Percentiles rank a stretch among this genome's conserved stretches.
Conservation (phyloP, 768 basidiomycete genomes). For the Agaricus blazei region DNA sequence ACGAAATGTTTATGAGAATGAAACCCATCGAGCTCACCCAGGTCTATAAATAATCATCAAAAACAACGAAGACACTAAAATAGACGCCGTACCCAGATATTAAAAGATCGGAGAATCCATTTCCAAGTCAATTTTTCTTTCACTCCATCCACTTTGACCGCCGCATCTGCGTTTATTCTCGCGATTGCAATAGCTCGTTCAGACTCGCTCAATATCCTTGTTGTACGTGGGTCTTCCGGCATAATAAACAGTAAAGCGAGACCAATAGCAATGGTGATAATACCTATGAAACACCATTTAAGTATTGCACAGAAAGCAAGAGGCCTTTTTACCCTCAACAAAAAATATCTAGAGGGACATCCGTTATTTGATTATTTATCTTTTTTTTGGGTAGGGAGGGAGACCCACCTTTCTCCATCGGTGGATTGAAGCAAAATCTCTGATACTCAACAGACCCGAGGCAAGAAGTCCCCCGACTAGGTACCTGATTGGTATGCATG, state of each 20-base stretch:
- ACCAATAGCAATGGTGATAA: conserved; percentile 24
- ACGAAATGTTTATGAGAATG: conserved; percentile 35
- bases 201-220: conserved; percentile 21
- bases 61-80: neutral
- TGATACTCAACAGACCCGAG: conserved; percentile 26
- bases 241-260: conserved; percentile 21
- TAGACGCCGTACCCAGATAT: conserved; percentile 11
- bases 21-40: conserved; percentile 24
- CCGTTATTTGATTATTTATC: neutral
- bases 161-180: conserved; percentile 24
- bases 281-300: conserved; percentile 13
- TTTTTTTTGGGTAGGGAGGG: too few relatives aligned
- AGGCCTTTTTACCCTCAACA: conserved; percentile 27
- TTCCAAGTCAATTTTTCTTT: conserved; percentile 11
- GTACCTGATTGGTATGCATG: neutral
- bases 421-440: conserved; percentile 24
- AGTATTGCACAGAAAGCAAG: neutral
- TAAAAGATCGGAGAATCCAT: conserved; percentile 12
- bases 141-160: conserved; percentile 8
- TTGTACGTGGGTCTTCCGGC: conserved; percentile 22
- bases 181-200: conserved; percentile 24
- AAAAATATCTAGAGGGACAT: conserved; percentile 29
- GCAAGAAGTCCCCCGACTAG: conserved; percentile 34
- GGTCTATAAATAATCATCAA: conserved; percentile 17
- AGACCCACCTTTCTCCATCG: conserved; percentile 26